Percentiles rank a stretch among this genome's conserved stretches.
phyloP scores from a whole-genome alignment of 1,139 yeast genomes.

The Pichia sp. region DNA sequence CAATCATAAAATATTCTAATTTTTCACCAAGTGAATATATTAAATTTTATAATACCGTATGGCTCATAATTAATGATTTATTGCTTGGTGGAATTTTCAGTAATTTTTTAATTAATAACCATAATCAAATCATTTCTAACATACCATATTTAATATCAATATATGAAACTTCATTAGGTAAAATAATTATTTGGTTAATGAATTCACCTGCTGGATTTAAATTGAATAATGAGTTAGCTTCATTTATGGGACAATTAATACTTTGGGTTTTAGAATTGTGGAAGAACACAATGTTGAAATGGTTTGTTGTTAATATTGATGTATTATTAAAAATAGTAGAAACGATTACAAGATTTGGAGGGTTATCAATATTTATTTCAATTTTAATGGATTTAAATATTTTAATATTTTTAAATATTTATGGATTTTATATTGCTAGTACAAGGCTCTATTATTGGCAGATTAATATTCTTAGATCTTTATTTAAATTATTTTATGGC shows the following conservation, averaged over 20 bases:
- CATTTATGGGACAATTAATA: constrained; percentile 78
- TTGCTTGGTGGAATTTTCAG: constrained; percentile 65
- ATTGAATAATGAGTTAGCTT: constrained; percentile 78
- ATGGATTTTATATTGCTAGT: constrained; percentile 70
- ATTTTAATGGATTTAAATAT: constrained; percentile 58
- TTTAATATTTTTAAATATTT: constrained; percentile 62
- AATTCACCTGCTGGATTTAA: constrained; percentile 93
- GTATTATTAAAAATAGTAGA: constrained; percentile 33
- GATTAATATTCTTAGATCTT: constrained; percentile 56
- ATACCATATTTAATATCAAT: constrained; percentile 14
- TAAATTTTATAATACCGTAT: constrained; percentile 76
- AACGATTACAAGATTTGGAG: constrained; percentile 43
- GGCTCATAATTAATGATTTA: constrained; percentile 82
- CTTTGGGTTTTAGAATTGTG: constrained; percentile 80
- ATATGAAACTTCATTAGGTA: constrained; percentile 36
- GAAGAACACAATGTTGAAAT: constrained; percentile 34
- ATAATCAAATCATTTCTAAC: constrained; percentile 30
- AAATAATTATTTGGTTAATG: constrained; percentile 67
- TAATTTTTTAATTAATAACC: constrained; percentile 42
- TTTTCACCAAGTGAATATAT: constrained; percentile 65
- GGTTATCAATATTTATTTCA: constrained; percentile 65
- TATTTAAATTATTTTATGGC: constrained; percentile 84
- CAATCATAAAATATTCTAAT: constrained; percentile 31
- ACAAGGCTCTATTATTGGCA: constrained; percentile 78
- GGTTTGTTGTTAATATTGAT: constrained; percentile 13